Base-by-base conservation (phyloP, 805 yeast species). In the Saccharomycopsis malanga region DNA sequence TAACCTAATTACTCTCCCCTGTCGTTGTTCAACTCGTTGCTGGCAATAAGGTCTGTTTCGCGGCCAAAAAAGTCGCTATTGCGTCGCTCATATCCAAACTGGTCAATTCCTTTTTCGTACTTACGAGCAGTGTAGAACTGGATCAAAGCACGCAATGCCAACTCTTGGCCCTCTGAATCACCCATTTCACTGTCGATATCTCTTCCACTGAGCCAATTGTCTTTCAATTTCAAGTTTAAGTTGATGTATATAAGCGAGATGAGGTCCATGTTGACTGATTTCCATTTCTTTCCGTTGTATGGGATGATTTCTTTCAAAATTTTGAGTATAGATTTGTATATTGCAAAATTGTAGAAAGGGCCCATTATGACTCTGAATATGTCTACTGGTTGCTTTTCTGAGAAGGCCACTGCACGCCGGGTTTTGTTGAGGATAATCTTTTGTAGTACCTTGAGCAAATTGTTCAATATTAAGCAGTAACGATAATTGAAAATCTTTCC, bases 201-300 rank as follows among this genome's bases (percentile, higher is more conserved):
- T 49, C 77, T 74, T 0, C 95, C 95, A 14, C 80, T 81, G 24
- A 91, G 71, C 98, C 98, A 91, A 52, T 81, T 82, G 60, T 91
- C 98, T 51, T 79, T 73, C 41, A 91, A 62, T 15, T 80, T 77
- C 34, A 88, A 68, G 55, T 79, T 76, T 56, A 86, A 76, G 58
- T 87, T 80, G 23, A 93, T 61, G 57, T 84, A 91, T 2, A 91
- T 88, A 51, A 86, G 81, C 0, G 96, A 87, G 3, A 91, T 85
- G 39, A 93, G 69, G 54, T 89, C 96, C 97, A 93, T 91, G 60
- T 91, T 93, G 53, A 80, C 77, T 12, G 88, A 76, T 56, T 88
- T 81, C 98, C 98, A 91, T 62, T 89, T 88, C 50, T 93, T 79
- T 17, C 96, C 96, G 57, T 87, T 89, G 64, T 83, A 87, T 0